Conservation (phyloP, 2,329 filamentous ascomycete genomes). For the Bipolaris zeicola region DNA sequence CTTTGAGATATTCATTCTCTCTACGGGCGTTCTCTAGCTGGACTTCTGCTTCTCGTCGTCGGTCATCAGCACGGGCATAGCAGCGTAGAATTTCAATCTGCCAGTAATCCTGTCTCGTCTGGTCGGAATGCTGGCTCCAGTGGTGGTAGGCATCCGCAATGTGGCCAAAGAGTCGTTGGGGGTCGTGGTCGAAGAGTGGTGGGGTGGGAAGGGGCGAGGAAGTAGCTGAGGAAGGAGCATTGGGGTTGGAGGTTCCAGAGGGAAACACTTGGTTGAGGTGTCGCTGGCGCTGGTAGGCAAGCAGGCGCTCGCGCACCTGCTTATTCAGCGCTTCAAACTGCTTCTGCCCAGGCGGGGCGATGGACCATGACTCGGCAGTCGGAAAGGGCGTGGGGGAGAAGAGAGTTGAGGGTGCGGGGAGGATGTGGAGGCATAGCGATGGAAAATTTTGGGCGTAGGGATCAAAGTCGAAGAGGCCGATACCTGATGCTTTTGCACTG, state of each 20-base stretch:
- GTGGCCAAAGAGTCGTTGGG: constrained; percentile 74
- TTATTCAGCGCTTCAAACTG: constrained; percentile 74
- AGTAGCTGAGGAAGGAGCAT: constrained; percentile 29
- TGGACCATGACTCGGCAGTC: constrained; percentile 79
- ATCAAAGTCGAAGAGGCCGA: constrained; percentile 74
- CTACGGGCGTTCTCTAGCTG: constrained; percentile 49
- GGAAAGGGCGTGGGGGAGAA: constrained; percentile 81
- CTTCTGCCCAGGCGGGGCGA: constrained; percentile 72
- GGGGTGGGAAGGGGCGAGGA: constrained; percentile 47
- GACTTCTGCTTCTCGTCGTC: constrained; percentile 43
- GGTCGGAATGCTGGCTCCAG: constrained; percentile 70
- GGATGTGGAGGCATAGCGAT: constrained; percentile 78
- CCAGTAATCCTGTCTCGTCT: constrained; percentile 53
- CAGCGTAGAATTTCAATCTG: constrained; percentile 55
- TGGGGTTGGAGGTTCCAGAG: constrained; percentile 27
- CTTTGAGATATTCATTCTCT: constrained; percentile 51
- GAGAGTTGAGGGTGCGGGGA: constrained; percentile 79
- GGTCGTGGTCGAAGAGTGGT: constrained; percentile 61
- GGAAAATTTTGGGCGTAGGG: constrained; percentile 85
- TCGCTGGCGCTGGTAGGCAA: constrained; percentile 42
- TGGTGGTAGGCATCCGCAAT: constrained; percentile 76
- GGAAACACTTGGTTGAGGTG: constrained; percentile 46
- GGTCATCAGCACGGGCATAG: constrained; percentile 50
- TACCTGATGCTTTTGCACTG: constrained; percentile 53
- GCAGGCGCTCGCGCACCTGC: constrained; percentile 70